Evolutionary conservation across 2,329 filamentous ascomycete species (phyloP).

Genomic region (Cordyceps cicadae): DNA sequence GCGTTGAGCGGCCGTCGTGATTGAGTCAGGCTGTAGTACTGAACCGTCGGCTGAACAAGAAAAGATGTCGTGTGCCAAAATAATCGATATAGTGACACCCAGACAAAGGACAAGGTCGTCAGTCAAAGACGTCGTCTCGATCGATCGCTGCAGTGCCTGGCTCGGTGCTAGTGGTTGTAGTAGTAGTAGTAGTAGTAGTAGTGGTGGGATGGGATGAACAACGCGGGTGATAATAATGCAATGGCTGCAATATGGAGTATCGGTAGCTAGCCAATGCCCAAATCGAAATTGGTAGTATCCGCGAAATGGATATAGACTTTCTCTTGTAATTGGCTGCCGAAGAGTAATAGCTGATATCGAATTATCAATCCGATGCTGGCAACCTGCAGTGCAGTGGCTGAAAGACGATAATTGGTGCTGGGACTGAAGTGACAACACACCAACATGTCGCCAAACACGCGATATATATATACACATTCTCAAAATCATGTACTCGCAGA

Average conservation of each 20-base stretch:
- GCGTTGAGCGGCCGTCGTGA: neutral
- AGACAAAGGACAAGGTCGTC: neutral
- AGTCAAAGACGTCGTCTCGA: constrained; percentile 1
- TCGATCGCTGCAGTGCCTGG: constrained; percentile 7
- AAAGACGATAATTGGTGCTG: neutral
- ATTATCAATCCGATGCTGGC: neutral
- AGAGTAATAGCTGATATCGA: neutral
- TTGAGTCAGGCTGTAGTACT: neutral
- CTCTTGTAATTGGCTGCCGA: neutral
- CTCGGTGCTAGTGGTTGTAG: neutral
- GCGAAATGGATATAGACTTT: neutral
- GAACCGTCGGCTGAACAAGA: neutral
- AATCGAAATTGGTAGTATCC: neutral
- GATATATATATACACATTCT: neutral
- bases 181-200: neutral
- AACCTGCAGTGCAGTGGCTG: neutral
- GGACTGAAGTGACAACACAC: neutral
- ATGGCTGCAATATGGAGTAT: too few relatives aligned
- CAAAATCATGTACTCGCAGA: neutral
- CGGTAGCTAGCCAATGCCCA: neutral
- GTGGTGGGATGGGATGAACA: constrained; percentile 1
- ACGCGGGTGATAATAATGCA: neutral
- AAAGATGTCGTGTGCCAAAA: neutral
- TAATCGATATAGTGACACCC: neutral
- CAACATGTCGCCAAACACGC: neutral